Percentiles rank a stretch among this genome's conserved stretches.
Conservation (phyloP, 257 asterid species). For the Nicotiana obtusifolia region DNA sequence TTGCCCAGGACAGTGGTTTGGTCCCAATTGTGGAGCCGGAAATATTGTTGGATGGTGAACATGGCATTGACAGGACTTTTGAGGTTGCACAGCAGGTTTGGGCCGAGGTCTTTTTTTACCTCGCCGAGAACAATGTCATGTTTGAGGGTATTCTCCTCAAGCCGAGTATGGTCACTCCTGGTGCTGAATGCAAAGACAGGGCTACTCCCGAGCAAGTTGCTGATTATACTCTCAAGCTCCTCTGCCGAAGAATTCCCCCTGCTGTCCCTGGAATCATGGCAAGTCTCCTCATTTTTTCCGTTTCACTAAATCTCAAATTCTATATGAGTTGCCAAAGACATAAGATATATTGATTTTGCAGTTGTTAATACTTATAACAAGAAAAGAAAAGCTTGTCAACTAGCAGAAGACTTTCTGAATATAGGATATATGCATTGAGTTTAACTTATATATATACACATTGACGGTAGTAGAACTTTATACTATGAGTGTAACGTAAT, state of each 20-base stretch:
- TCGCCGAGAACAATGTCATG: conserved; percentile 1
- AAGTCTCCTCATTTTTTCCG: not conserved
- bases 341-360: not conserved
- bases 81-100: conserved; percentile 15
- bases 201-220: conserved; percentile 13
- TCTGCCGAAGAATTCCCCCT: conserved; percentile 21
- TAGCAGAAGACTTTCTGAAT: not conserved
- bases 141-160: conserved; percentile 1
- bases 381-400: not conserved
- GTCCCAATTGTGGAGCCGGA: not conserved
- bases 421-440: not conserved
- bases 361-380: not conserved
- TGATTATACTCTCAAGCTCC: conserved; percentile 11
- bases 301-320: not conserved
- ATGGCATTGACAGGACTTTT: not conserved
- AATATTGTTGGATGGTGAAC: not conserved
- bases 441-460: no score
- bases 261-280: not conserved
- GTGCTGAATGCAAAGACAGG: conserved; percentile 18
- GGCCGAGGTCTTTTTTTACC: conserved; percentile 18
- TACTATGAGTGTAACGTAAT: no score
- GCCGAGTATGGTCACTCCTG: not conserved
- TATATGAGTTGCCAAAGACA: not conserved
- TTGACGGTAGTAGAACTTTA: no score
- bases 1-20: not conserved